phyloP scores from a whole-genome alignment of 129 eudicot genomes.

The Chrysanthemum lavandulifolium region DNA sequence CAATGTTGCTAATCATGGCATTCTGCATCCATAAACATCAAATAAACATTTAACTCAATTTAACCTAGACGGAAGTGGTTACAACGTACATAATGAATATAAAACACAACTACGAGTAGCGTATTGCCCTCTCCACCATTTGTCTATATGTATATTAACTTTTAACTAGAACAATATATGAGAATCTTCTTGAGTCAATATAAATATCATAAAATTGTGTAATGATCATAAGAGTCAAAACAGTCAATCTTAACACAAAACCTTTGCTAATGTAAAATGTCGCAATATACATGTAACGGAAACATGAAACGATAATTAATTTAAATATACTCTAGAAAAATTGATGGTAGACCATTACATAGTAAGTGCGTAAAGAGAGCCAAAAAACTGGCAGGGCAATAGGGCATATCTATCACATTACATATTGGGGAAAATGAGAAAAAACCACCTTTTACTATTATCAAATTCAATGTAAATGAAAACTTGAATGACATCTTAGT shows the following conservation, averaged over 20 bases:
- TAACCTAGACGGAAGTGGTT: background rate
- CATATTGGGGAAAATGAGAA: too few species aligned
- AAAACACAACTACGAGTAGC: background rate
- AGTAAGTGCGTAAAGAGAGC: too few species aligned
- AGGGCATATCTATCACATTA: background rate
- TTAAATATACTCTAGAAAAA: too few species aligned
- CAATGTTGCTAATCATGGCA: conserved; percentile 90
- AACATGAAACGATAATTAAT: too few species aligned
- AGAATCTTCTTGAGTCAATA: conserved; percentile 4
- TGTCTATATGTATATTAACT: background rate
- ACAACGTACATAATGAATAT: conserved; percentile 7
- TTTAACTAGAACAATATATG: background rate
- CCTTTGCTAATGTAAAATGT: background rate
- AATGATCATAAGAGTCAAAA: background rate
- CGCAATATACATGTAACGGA: background rate
- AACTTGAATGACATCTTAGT: too few species aligned
- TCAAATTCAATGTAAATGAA: too few species aligned
- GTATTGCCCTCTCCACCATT: conserved; percentile 9
- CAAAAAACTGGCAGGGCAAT: too few species aligned
- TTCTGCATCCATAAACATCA: conserved; percentile 47
- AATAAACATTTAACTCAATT: background rate
- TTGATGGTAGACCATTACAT: too few species aligned
- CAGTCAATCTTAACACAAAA: background rate
- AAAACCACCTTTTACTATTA: too few species aligned
- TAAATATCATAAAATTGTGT: background rate